Conservation (phyloP, 805 yeast species). For the Cyberlindnera japonica region DNA sequence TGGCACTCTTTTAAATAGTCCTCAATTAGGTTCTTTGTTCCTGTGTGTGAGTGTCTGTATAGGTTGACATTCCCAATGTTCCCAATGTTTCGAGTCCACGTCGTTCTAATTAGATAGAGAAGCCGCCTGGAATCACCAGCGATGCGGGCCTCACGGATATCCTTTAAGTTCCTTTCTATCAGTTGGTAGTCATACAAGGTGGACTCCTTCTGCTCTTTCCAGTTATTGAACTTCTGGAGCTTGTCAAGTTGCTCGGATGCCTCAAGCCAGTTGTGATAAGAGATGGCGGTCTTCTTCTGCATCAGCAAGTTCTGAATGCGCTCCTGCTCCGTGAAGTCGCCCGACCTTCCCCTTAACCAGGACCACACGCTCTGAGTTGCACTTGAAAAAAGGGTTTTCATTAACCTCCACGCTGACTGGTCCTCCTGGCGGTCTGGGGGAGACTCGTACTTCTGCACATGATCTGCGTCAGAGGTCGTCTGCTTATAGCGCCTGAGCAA, state of each 20-base stretch:
- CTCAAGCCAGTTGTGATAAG: slow-evolving; percentile 64
- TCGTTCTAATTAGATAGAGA: slow-evolving; percentile 74
- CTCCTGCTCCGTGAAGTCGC: slow-evolving; percentile 30
- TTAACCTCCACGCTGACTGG: slow-evolving; percentile 2
- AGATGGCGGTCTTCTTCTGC: slow-evolving; percentile 46
- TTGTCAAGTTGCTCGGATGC: slow-evolving; percentile 62
- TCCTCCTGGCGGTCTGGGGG: slow-evolving; percentile 1
- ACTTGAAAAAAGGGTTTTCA: neutral
- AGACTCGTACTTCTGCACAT: neutral
- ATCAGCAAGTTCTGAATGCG: slow-evolving; percentile 36
- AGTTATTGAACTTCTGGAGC: slow-evolving; percentile 55
- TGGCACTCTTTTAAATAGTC: slow-evolving; percentile 80
- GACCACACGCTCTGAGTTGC: slow-evolving; percentile 1
- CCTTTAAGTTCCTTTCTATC: slow-evolving; percentile 47
- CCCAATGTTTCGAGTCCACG: slow-evolving; percentile 82
- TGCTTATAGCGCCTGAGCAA: slow-evolving; percentile 16
- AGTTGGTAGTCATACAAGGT: slow-evolving; percentile 70
- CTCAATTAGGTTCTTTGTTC: slow-evolving; percentile 81
- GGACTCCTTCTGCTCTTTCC: slow-evolving; percentile 67
- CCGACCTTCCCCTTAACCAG: slow-evolving; percentile 7
- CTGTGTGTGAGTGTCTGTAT: slow-evolving; percentile 75
- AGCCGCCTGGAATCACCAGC: slow-evolving; percentile 55
- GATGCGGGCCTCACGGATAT: slow-evolving; percentile 56
- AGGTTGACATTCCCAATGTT: slow-evolving; percentile 79
- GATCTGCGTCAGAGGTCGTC: slow-evolving; percentile 1